These are phyloP conservation scores for Fomitiporia mediterranea DNA, from an alignment of 1,284 basidiomycete genomes.

Conservation along the genomic window DNA sequence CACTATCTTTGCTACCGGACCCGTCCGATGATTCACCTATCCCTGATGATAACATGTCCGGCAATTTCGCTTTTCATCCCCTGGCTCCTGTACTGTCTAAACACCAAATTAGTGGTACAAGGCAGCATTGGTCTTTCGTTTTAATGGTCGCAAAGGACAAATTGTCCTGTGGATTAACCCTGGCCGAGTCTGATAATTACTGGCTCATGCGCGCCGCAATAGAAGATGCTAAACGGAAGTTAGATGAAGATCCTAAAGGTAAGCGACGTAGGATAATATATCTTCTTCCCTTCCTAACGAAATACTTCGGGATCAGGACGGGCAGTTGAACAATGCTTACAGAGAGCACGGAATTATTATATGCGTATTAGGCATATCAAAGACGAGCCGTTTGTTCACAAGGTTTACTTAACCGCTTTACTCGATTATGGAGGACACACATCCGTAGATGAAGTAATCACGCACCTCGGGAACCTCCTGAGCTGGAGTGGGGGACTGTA, in stretches of 20 bases:
- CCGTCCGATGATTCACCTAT: neutral
- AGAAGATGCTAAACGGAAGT: slow-evolving; percentile 19
- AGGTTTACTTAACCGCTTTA: slow-evolving; percentile 1
- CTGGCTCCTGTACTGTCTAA: slow-evolving; percentile 25
- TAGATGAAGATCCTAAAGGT: neutral
- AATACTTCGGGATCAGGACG: neutral
- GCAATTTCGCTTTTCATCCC: slow-evolving; percentile 26
- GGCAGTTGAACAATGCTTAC: neutral
- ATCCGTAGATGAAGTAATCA: slow-evolving; percentile 8
- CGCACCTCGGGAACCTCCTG: slow-evolving; percentile 3
- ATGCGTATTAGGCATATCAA: slow-evolving; percentile 1
- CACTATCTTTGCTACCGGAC: slow-evolving; percentile 33
- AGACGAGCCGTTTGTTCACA: slow-evolving; percentile 6
- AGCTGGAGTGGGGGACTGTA: neutral
- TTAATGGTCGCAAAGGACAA: slow-evolving; percentile 30
- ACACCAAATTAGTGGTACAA: slow-evolving; percentile 20
- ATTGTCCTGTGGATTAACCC: slow-evolving; percentile 21
- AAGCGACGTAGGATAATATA: neutral
- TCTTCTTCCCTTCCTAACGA: no score
- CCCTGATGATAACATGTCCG: slow-evolving; percentile 7
- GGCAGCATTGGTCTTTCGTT: slow-evolving; percentile 34
- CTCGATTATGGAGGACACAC: neutral
- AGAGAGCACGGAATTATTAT: slow-evolving; percentile 16
- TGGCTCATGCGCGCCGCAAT: slow-evolving; percentile 39
- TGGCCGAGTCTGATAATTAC: slow-evolving; percentile 35